These are phyloP conservation scores for Backusella liffmaniae DNA, from an alignment of 192 early-diverging fungal species.

Conservation along the genomic window DNA sequence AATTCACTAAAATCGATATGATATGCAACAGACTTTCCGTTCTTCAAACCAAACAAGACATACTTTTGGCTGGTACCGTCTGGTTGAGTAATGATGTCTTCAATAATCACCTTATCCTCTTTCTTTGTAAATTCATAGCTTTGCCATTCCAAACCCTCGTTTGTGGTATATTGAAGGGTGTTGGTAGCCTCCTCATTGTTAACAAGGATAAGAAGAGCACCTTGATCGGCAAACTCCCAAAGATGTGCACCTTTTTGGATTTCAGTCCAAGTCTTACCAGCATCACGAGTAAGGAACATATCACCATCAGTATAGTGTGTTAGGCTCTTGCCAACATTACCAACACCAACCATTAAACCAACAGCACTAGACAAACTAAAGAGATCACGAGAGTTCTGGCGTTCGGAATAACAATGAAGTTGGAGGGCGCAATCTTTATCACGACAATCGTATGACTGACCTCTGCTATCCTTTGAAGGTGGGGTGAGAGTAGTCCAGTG, in stretches of 20 bases:
- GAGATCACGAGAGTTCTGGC: constrained; percentile 70
- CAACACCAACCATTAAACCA: constrained; percentile 89
- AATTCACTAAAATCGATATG: constrained; percentile 50
- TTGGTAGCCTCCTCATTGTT: constrained; percentile 76
- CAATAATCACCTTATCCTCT: constrained; percentile 50
- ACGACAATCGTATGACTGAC: constrained; percentile 29
- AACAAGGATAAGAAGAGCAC: constrained; percentile 81
- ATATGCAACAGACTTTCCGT: constrained; percentile 41
- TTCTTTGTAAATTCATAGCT: constrained; percentile 44
- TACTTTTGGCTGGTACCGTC: constrained; percentile 77
- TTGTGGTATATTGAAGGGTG: constrained; percentile 64
- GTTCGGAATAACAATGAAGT: constrained; percentile 87
- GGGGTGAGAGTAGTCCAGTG: constrained; percentile 61
- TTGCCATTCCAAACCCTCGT: constrained; percentile 76
- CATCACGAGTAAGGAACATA: constrained; percentile 88
- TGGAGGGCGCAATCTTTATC: constrained; percentile 65
- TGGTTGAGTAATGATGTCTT: constrained; percentile 69
- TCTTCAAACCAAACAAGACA: constrained; percentile 67
- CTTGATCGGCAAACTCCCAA: constrained; percentile 94
- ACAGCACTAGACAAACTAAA: constrained; percentile 80
- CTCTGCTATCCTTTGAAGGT: constrained; percentile 45
- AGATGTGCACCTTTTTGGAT: constrained; percentile 84
- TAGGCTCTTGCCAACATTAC: constrained; percentile 81
- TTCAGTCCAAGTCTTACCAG: constrained; percentile 81
- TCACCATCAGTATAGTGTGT: constrained; percentile 65